A percentile compares a stretch with the other conserved stretches of the same genome.
phyloP scores from a whole-genome alignment of 2,329 filamentous ascomycete genomes.

The Verticillium albo-atrum region DNA sequence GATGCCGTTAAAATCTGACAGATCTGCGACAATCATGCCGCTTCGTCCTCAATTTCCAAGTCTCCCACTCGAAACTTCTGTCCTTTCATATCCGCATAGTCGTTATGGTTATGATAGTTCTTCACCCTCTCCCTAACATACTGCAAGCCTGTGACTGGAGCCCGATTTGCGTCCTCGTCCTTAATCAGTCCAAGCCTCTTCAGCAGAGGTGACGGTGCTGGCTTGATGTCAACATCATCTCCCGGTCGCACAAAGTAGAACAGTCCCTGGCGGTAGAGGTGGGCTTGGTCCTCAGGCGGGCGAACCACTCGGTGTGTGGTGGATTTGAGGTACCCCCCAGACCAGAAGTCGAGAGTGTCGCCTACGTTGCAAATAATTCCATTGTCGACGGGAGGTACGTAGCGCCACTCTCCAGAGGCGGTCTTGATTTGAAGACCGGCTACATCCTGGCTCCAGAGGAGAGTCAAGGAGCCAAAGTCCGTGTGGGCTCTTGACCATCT shows the following conservation, averaged over 20 bases:
- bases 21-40: slow-evolving; percentile 10
- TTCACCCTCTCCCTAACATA: slow-evolving; percentile 35
- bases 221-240: slow-evolving; percentile 22
- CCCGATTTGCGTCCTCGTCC: slow-evolving; percentile 16
- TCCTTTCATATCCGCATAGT: slow-evolving; percentile 32
- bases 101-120: slow-evolving; percentile 31
- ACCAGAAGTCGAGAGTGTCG: slow-evolving; percentile 24
- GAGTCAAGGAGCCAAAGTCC: slow-evolving; percentile 46
- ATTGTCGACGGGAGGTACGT: slow-evolving; percentile 36
- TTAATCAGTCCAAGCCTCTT: slow-evolving; percentile 18
- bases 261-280: slow-evolving; percentile 24
- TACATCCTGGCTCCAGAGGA: slow-evolving; percentile 50
- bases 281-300: slow-evolving; percentile 27
- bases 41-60: slow-evolving; percentile 35
- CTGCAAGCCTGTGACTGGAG: slow-evolving; percentile 29
- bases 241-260: slow-evolving; percentile 32
- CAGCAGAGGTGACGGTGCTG: slow-evolving; percentile 21
- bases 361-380: slow-evolving; percentile 40
- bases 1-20: neutral
- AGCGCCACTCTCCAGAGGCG: slow-evolving; percentile 33
- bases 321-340: slow-evolving; percentile 24
- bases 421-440: slow-evolving; percentile 45
- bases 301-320: slow-evolving; percentile 28
- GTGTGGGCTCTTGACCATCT: slow-evolving; percentile 35
- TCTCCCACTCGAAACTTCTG: slow-evolving; percentile 32